A percentile compares a stretch with the other conserved stretches of the same genome.
These are phyloP conservation scores for Cydonia oblonga DNA, from an alignment of 331 rosid species.

Conservation along the genomic window DNA sequence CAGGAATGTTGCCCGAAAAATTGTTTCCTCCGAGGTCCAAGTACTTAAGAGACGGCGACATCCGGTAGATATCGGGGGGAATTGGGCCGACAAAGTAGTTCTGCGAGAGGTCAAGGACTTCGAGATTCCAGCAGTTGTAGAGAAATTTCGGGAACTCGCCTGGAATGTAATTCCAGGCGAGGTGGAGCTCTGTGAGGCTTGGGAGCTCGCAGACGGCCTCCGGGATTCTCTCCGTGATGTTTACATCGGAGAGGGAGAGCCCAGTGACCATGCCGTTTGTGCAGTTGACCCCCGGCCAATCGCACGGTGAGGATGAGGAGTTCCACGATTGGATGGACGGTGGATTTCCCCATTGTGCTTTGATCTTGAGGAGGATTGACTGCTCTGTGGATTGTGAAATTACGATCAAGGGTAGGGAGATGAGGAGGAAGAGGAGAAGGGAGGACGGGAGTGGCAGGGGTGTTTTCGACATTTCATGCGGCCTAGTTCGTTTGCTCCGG, in stretches of 20 bases:
- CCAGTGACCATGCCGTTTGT: constrained; percentile 26
- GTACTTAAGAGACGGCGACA: constrained; percentile 24
- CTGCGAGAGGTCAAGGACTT: constrained; percentile 42
- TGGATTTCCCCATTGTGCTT: constrained; percentile 49
- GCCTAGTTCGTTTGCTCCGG: neutral
- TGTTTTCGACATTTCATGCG: constrained; percentile 26
- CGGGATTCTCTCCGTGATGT: constrained; percentile 35
- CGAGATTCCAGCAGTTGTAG: constrained; percentile 59
- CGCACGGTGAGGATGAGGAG: constrained; percentile 52
- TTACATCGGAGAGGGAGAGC: constrained; percentile 23
- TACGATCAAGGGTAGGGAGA: constrained; percentile 25
- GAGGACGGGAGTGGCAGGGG: neutral
- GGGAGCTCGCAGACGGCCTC: constrained; percentile 41
- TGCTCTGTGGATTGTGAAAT: constrained; percentile 41
- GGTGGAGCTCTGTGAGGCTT: constrained; percentile 34
- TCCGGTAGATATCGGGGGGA: constrained; percentile 39
- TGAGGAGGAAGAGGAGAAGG: constrained; percentile 9
- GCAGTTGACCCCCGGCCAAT: constrained; percentile 59
- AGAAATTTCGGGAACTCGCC: constrained; percentile 55
- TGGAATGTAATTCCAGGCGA: constrained; percentile 46
- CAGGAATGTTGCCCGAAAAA: constrained; percentile 56
- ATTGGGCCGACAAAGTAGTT: constrained; percentile 49
- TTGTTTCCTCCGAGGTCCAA: constrained; percentile 51
- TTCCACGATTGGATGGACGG: constrained; percentile 53
- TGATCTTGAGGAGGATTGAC: constrained; percentile 34